These are phyloP conservation scores for Botrytis fragariae DNA, from an alignment of 2,329 filamentous ascomycete species.

Conservation along the genomic window DNA sequence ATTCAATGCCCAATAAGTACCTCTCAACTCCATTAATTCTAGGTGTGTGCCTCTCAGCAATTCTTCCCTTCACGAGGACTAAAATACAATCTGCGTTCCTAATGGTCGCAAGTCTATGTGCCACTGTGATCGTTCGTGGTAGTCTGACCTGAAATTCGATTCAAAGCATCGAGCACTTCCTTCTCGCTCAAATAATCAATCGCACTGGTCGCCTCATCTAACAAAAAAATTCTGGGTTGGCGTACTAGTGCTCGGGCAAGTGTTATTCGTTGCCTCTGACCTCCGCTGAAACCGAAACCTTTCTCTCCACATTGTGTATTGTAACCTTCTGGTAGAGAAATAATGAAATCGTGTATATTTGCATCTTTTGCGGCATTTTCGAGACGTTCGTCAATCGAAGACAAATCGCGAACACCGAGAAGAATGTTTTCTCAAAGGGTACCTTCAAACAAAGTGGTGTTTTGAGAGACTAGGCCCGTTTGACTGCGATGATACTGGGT, in stretches of 20 bases:
- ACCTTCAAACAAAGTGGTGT: slow-evolving; percentile 51
- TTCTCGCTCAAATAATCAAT: slow-evolving; percentile 74
- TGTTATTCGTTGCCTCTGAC: slow-evolving; percentile 86
- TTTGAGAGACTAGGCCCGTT: slow-evolving; percentile 46
- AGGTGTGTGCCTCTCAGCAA: slow-evolving; percentile 26
- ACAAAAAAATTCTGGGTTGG: slow-evolving; percentile 77
- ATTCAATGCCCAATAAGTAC: slow-evolving; percentile 54
- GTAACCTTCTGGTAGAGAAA: slow-evolving; percentile 62
- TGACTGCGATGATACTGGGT: neutral
- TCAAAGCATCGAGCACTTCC: slow-evolving; percentile 71
- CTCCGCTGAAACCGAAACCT: slow-evolving; percentile 78
- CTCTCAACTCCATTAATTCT: slow-evolving; percentile 57
- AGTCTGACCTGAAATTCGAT: slow-evolving; percentile 42
- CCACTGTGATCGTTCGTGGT: slow-evolving; percentile 74
- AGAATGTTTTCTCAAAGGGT: slow-evolving; percentile 67
- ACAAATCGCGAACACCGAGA: slow-evolving; percentile 60
- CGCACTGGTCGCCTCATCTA: slow-evolving; percentile 78
- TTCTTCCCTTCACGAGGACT: slow-evolving; percentile 24
- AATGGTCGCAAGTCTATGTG: slow-evolving; percentile 72
- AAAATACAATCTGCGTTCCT: slow-evolving; percentile 45
- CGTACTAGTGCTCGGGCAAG: slow-evolving; percentile 87
- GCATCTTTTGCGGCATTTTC: slow-evolving; percentile 47
- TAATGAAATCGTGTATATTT: slow-evolving; percentile 52
- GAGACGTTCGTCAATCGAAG: slow-evolving; percentile 52
- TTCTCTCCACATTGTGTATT: slow-evolving; percentile 81